Evolutionary conservation across 139 green algal genomes (phyloP).

Genomic region (Ettlia oleoabundans): DNA sequence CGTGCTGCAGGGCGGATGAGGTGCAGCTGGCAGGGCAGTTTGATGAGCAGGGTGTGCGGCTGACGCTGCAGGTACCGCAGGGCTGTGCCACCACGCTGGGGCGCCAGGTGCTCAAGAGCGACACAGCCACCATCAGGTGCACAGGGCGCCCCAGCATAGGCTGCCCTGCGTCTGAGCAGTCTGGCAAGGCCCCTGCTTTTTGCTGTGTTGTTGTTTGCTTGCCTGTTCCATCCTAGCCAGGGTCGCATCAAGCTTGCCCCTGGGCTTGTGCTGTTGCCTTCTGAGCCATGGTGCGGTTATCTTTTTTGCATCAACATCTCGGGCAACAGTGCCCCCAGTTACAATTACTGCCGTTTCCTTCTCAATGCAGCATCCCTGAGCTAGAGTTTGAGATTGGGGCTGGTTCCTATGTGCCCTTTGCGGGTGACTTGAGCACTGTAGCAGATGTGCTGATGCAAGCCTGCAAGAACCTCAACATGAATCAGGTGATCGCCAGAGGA

Average conservation of each 20-base stretch:
- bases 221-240: too few relatives aligned
- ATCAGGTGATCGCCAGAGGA: background rate
- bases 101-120: slow-evolving; percentile 73
- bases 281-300: too few relatives aligned
- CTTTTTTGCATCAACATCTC: too few relatives aligned
- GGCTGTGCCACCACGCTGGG: slow-evolving; percentile 37
- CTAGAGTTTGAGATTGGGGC: slow-evolving; percentile 77
- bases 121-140: slow-evolving; percentile 56
- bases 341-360: background rate
- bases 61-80: slow-evolving; percentile 56
- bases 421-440: slow-evolving; percentile 12
- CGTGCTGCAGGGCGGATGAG: slow-evolving; percentile 24
- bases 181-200: too few relatives aligned
- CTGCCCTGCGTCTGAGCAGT: background rate
- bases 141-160: background rate
- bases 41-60: slow-evolving; percentile 23
- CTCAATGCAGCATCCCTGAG: slow-evolving; percentile 55
- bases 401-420: slow-evolving; percentile 53
- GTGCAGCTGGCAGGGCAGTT: slow-evolving; percentile 38
- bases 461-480: slow-evolving; percentile 39
- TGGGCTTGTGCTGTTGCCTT: background rate
- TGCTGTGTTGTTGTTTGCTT: too few relatives aligned
- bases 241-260: background rate
- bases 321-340: too few relatives aligned
- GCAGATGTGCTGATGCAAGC: slow-evolving; percentile 14